Percentiles rank a stretch among this genome's conserved stretches.
Conservation (phyloP, 2,329 filamentous ascomycete genomes). For the Keithomyces neogunnii region DNA sequence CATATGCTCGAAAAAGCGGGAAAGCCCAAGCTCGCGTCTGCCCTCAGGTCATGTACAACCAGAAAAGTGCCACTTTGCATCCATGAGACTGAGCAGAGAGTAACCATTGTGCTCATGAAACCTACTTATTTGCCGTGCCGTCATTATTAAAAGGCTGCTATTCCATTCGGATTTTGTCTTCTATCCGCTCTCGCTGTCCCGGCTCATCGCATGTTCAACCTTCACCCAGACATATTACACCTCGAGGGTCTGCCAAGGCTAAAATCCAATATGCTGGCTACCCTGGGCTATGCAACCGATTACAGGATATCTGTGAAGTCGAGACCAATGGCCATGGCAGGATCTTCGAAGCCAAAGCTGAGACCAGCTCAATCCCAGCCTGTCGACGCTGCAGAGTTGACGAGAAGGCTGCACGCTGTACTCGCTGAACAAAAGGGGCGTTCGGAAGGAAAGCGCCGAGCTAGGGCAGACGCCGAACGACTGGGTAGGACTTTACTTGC, state of each 20-base stretch:
- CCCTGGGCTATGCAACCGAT: conserved; percentile 5
- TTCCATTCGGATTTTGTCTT: background rate
- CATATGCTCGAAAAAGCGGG: background rate
- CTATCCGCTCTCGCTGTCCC: background rate
- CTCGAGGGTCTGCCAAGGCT: background rate
- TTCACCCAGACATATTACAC: background rate
- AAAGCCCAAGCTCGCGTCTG: conserved; percentile 1
- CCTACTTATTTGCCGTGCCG: no score
- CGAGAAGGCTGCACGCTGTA: conserved; percentile 41
- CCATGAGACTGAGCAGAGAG: background rate
- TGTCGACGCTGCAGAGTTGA: conserved; percentile 48
- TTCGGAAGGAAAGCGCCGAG: conserved; percentile 25
- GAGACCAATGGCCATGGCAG: background rate
- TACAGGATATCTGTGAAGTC: conserved; percentile 2
- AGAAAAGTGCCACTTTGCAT: no score
- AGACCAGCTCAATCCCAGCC: conserved; percentile 19
- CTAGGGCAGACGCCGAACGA: conserved; percentile 16
- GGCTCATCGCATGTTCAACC: background rate
- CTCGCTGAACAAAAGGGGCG: conserved; percentile 39
- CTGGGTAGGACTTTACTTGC: conserved; percentile 1
- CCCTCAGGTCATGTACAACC: conserved; percentile 1
- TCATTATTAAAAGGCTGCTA: no score
- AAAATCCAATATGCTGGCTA: conserved; percentile 7
- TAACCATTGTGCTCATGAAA: no score
- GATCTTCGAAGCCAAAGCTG: conserved; percentile 5